phyloP scores from a whole-genome alignment of 2,329 filamentous ascomycete species.

The Acephala macrosclerotiorum region DNA sequence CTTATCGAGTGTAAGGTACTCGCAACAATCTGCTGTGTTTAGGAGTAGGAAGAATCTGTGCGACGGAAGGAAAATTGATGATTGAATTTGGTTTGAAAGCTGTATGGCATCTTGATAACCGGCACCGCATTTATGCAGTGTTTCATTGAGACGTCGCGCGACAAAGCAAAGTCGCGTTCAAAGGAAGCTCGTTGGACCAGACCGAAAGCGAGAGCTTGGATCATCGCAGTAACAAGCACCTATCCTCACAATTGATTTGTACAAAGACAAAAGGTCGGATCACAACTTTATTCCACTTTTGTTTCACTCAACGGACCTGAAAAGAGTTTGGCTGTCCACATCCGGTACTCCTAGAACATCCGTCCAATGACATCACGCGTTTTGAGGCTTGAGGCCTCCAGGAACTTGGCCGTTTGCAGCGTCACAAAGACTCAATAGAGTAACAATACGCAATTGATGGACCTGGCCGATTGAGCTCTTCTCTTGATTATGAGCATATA shows the following conservation, averaged over 20 bases:
- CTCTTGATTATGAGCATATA: too few species aligned
- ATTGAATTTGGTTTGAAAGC: conserved; percentile 20
- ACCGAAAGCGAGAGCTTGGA: conserved; percentile 6
- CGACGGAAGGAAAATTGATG: conserved; percentile 8
- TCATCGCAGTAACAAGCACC: background rate
- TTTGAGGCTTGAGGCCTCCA: conserved; percentile 1
- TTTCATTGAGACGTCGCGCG: conserved; percentile 6
- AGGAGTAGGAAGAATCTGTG: conserved; percentile 13
- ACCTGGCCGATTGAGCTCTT: too few species aligned
- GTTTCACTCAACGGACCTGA: background rate
- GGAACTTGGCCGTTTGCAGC: background rate
- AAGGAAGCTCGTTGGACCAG: background rate
- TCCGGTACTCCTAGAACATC: background rate
- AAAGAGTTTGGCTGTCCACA: conserved; percentile 1
- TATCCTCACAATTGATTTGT: background rate
- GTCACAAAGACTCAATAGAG: background rate
- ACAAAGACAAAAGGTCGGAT: background rate
- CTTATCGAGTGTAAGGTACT: background rate
- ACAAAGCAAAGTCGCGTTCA: background rate
- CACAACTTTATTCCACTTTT: background rate
- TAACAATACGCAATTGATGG: background rate
- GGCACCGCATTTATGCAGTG: conserved; percentile 13
- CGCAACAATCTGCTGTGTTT: conserved; percentile 8
- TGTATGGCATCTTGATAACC: conserved; percentile 29
- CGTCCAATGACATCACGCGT: conserved; percentile 18